phyloP scores from a whole-genome alignment of 2,329 filamentous ascomycete genomes.

The Cladosporium sp. region DNA sequence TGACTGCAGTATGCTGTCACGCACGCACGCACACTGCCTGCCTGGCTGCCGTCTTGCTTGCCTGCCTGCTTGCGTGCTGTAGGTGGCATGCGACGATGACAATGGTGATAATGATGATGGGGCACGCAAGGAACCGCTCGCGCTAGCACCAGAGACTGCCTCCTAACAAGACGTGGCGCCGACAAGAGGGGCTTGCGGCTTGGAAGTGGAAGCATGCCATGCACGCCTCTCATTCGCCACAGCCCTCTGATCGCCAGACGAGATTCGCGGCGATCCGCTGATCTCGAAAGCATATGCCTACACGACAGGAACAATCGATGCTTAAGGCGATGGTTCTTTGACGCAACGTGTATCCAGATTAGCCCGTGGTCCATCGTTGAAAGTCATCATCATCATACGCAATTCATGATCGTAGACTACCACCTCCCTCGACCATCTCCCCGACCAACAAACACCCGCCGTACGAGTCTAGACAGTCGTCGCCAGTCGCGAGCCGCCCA shows the following conservation, averaged over 20 bases:
- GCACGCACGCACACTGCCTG: background rate
- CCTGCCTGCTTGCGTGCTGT: background rate
- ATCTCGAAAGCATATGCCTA: constrained; percentile 3
- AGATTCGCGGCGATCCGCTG: constrained; percentile 4
- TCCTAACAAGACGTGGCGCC: constrained; percentile 3
- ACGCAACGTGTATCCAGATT: background rate
- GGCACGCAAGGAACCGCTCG: constrained; percentile 9
- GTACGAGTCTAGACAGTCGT: background rate
- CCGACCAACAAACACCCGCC: background rate
- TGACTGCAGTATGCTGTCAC: constrained; percentile 1
- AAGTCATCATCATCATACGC: background rate
- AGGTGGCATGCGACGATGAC: constrained; percentile 8
- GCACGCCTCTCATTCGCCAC: background rate
- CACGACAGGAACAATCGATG: constrained; percentile 3
- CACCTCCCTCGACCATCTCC: background rate
- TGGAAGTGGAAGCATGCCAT: background rate
- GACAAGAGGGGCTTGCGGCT: constrained; percentile 8
- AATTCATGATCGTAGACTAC: background rate
- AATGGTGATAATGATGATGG: background rate
- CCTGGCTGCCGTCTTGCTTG: background rate
- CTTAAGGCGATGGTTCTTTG: background rate
- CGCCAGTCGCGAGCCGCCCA: constrained; percentile 2
- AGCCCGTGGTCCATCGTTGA: background rate
- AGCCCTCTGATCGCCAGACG: constrained; percentile 2
- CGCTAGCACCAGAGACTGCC: background rate